A percentile compares a stretch with the other conserved stretches of the same genome.
phyloP scores from a whole-genome alignment of 1,139 yeast genomes.

The Scheffersomyces insectosa region DNA sequence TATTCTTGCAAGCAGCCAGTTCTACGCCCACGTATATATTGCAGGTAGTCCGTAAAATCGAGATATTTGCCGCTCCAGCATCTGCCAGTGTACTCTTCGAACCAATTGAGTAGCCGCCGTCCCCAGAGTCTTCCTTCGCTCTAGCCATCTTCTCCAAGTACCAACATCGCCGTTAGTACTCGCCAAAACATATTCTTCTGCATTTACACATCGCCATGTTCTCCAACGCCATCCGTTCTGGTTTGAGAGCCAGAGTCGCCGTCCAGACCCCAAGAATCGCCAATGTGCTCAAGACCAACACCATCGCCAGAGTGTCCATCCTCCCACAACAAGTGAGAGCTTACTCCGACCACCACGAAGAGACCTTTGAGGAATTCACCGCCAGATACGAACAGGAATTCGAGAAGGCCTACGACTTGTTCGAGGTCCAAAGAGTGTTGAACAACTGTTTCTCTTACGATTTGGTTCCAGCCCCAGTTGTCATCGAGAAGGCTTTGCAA shows the following conservation, averaged over 20 bases:
- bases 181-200: neutral
- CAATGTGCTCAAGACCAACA: constrained; percentile 22
- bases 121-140: no score
- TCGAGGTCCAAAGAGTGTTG: constrained; percentile 86
- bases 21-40: no score
- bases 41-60: no score
- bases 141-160: no score
- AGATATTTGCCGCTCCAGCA: no score
- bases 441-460: constrained; percentile 98
- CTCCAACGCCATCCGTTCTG: constrained; percentile 54
- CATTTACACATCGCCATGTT: constrained; percentile 30
- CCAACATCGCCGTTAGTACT: no score
- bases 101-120: no score
- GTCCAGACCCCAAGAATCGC: constrained; percentile 29
- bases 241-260: constrained; percentile 46
- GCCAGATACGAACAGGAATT: constrained; percentile 93
- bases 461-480: constrained; percentile 97
- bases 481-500: constrained; percentile 91
- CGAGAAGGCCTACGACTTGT: constrained; percentile 95
- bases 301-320: constrained; percentile 17
- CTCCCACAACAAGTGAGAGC: constrained; percentile 46
- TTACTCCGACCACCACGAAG: constrained; percentile 82
- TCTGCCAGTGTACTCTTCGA: no score
- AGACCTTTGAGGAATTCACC: constrained; percentile 93
- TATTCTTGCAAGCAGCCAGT: no score